Percentiles rank a stretch among this genome's conserved stretches.
Conservation (phyloP, 139 green algal genomes). For the Picochlorum sp. region DNA sequence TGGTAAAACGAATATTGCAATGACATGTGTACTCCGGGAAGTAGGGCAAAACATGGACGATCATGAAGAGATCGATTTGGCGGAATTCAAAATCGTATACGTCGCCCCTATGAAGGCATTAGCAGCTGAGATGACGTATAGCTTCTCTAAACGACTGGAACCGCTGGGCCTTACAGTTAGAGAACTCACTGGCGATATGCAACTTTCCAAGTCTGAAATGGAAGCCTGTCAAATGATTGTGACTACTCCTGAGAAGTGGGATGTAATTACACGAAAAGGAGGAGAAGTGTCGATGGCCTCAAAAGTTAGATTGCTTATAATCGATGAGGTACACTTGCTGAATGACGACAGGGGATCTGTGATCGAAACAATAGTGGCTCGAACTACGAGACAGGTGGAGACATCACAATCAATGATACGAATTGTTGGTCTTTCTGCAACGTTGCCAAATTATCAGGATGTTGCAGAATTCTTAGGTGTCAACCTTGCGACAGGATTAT, state of each 20-base stretch:
- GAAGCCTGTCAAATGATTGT: conserved; percentile 97
- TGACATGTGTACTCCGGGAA: conserved; percentile 90
- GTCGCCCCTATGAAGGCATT: conserved; percentile 98
- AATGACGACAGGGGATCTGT: conserved; percentile 95
- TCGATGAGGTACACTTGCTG: conserved; percentile 85
- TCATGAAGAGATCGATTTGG: conserved; percentile 54
- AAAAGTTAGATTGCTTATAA: conserved; percentile 84
- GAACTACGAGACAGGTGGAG: conserved; percentile 91
- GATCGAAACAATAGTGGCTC: conserved; percentile 94
- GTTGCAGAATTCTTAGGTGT: conserved; percentile 88
- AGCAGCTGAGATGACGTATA: conserved; percentile 75
- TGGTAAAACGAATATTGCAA: conserved; percentile 99
- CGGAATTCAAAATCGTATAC: conserved; percentile 88
- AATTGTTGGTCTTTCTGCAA: conserved; percentile 95
- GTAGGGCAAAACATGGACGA: conserved; percentile 56
- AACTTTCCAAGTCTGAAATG: conserved; percentile 92
- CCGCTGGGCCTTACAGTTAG: conserved; percentile 70
- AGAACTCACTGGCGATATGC: conserved; percentile 93
- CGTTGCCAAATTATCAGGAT: conserved; percentile 94
- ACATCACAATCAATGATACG: conserved; percentile 94
- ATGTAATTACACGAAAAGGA: conserved; percentile 98
- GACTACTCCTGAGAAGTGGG: conserved; percentile 99
- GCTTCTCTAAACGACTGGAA: conserved; percentile 75
- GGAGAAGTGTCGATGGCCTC: conserved; percentile 60
- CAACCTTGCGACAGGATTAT: conserved; percentile 62